Percentiles rank a stretch among this genome's conserved stretches.
phyloP scores from a whole-genome alignment of 139 green algal genomes.

The Closterium sp. region DNA sequence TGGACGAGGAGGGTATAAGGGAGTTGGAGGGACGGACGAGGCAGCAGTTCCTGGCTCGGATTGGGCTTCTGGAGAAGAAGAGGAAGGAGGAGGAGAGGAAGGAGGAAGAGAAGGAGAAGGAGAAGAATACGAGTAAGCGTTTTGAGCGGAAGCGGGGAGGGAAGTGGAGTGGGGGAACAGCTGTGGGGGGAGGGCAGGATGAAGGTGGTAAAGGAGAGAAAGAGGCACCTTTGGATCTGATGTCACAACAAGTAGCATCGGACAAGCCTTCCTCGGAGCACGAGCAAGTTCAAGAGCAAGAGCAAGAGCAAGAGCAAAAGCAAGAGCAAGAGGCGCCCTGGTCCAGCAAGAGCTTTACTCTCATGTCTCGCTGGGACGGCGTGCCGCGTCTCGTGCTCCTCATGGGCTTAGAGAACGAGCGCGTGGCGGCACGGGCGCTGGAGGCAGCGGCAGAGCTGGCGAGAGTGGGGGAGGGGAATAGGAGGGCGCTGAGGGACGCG shows the following conservation, averaged over 20 bases:
- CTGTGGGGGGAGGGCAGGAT: not conserved
- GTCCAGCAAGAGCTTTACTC: not conserved
- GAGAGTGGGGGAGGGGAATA: not conserved
- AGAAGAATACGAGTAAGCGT: too few relatives aligned
- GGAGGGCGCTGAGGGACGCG: not conserved
- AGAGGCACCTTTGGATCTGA: too few relatives aligned
- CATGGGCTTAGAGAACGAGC: conserved; percentile 5
- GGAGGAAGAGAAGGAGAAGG: not conserved
- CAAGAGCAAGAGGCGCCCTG: not conserved
- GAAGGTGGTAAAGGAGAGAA: not conserved
- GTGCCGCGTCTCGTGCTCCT: conserved; percentile 60
- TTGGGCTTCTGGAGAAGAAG: not conserved
- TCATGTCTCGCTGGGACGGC: conserved; percentile 55
- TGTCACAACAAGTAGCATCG: too few relatives aligned
- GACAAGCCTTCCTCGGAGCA: too few relatives aligned
- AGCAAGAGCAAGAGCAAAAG: not conserved
- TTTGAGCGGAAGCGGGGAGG: too few relatives aligned
- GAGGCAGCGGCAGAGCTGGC: not conserved
- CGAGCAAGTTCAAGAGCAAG: not conserved
- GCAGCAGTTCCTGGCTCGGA: not conserved
- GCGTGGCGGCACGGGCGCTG: not conserved
- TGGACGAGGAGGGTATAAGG: not conserved
- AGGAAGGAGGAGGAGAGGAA: not conserved
- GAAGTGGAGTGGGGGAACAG: too few relatives aligned
- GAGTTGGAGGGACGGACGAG: not conserved